These are phyloP conservation scores for Sugiyamaella chiloensis DNA, from an alignment of 805 yeast genomes.

Conservation along the genomic window DNA sequence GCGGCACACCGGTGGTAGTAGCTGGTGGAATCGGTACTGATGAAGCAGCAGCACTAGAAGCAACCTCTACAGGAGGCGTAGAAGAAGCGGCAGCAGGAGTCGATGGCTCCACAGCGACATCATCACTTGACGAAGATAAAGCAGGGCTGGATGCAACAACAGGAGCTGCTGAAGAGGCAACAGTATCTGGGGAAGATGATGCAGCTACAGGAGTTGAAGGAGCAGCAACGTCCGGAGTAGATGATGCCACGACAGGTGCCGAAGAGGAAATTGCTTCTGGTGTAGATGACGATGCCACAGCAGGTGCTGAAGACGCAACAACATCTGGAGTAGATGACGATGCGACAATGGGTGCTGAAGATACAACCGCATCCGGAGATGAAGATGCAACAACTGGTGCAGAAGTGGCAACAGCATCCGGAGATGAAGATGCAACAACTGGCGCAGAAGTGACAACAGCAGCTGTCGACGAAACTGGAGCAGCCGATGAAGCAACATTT, in stretches of 20 bases:
- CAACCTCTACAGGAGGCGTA: background rate
- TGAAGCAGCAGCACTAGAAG: constrained; percentile 8
- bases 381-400: background rate
- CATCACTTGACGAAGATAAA: constrained; percentile 2
- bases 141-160: constrained; percentile 12
- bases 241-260: constrained; percentile 1
- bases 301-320: constrained; percentile 5
- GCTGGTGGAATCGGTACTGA: constrained; percentile 9
- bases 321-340: background rate
- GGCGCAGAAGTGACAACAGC: background rate
- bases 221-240: constrained; percentile 3
- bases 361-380: background rate
- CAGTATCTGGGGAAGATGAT: background rate
- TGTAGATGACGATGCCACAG: constrained; percentile 2
- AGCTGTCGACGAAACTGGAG: background rate
- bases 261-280: background rate
- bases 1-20: constrained; percentile 6
- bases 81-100: background rate
- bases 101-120: constrained; percentile 1
- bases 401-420: background rate
- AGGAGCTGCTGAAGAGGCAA: constrained; percentile 8
- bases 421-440: background rate
- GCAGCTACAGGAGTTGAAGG: constrained; percentile 5
- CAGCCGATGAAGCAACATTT: constrained; percentile 2
- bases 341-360: background rate